Evolutionary conservation across 2,329 filamentous ascomycete genomes (phyloP).

Genomic region (Massarina eburnea): DNA sequence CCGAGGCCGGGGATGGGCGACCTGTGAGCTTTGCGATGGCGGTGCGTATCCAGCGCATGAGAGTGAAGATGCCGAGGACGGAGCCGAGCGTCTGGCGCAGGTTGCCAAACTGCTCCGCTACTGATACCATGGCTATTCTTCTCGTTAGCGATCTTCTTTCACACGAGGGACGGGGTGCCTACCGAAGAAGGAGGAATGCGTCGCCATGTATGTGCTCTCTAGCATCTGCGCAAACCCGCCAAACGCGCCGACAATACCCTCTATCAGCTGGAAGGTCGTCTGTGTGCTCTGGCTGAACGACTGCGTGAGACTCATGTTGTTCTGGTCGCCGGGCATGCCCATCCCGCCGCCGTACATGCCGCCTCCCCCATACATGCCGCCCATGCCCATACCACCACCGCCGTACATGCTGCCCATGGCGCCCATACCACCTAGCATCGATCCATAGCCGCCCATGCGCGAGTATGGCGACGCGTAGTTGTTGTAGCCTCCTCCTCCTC

Average conservation of each 20-base stretch:
- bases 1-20: constrained; percentile 83
- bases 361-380: constrained; percentile 43
- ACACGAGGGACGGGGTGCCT: constrained; percentile 40
- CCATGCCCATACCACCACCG: constrained; percentile 42
- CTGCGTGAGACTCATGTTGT: constrained; percentile 93
- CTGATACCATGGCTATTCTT: constrained; percentile 81
- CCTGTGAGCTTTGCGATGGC: constrained; percentile 91
- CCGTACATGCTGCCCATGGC: constrained; percentile 46
- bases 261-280: constrained; percentile 96
- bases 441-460: constrained; percentile 50
- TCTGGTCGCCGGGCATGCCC: constrained; percentile 61
- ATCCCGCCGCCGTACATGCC: constrained; percentile 55
- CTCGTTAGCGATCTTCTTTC: constrained; percentile 14
- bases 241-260: constrained; percentile 94
- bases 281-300: constrained; percentile 93
- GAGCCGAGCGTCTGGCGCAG: constrained; percentile 91
- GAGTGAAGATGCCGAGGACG: constrained; percentile 89
- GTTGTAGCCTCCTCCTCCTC: constrained; percentile 45
- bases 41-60: constrained; percentile 93
- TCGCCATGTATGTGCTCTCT: constrained; percentile 99
- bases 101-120: constrained; percentile 95
- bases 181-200: constrained; percentile 98
- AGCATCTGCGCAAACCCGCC: constrained; percentile 98
- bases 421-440: constrained; percentile 46
- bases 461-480: constrained; percentile 59